Evolutionary conservation across 805 yeast species (phyloP), one percentile per base, ranked within the genome.

Genomic region (Metschnikowia orientalis): DNA sequence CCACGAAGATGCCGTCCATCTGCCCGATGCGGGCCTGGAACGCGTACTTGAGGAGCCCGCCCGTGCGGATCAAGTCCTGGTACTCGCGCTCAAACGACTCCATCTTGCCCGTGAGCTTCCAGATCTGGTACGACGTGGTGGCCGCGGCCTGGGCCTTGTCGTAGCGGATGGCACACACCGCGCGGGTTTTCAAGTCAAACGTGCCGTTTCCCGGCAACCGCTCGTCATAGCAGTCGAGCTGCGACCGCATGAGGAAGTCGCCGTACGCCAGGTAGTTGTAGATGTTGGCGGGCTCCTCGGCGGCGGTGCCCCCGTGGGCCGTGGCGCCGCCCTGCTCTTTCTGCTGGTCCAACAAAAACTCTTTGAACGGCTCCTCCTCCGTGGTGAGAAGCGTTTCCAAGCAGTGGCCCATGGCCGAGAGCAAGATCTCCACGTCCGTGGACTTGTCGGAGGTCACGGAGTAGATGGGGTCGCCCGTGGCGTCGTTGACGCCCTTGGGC

Each of bases 1-100:
- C 96, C 10, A 90, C 69, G 46, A 85, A 87, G 2, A 92, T 86
- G 5, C 98, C 98, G 57, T 89, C 97, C 97, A 92, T 90, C 48
- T 83, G 79, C 3, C 97, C 98, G 25, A 90, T 83, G 41, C 97
- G 69, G 0, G 96, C 97, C 57, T 92, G 97, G 44, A 90, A 67
- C 2, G 84, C 73, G 52, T 90, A 90, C 59, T 90, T 90, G 46
- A 90, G 63, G 59, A 90, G 59, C 0, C 92, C 81, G 2, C 67
- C 69, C 2, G 90, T 74, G 37, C 84, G 63, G 11, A 80, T 73
- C 47, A 90, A 69, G 50, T 90, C 97, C 40, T 63, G 69, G 53
- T 73, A 69, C 51, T 90, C 98, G 12, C 89, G 66, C 47, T 83
- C 87, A 54, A 77, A 84, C n/a, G 94, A 82, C 54, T 87, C 95